A percentile compares a stretch with the other conserved stretches of the same genome.
Conservation (phyloP, 2,329 filamentous ascomycete species). For the Periglandula ipomoeae region DNA sequence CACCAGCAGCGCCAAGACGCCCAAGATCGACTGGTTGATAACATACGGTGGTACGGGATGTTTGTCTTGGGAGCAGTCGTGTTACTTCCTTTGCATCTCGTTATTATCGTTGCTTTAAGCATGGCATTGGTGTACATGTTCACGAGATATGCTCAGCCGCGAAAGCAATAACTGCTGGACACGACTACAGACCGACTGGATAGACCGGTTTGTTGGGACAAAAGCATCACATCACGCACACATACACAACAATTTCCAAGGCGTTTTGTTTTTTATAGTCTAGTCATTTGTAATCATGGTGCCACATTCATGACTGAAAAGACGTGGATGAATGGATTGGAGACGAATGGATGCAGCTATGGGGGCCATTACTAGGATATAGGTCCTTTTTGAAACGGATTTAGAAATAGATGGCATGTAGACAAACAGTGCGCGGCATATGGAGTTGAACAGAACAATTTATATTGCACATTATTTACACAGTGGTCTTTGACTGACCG, state of each 20-base stretch:
- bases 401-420: slow-evolving; percentile 4
- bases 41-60: slow-evolving; percentile 33
- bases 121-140: slow-evolving; percentile 32
- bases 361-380: not conserved
- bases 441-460: not conserved
- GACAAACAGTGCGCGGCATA: slow-evolving; percentile 1
- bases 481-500: too few relatives aligned
- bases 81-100: slow-evolving; percentile 35
- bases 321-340: not conserved
- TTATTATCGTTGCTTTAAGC: slow-evolving; percentile 25
- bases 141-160: slow-evolving; percentile 19
- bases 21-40: slow-evolving; percentile 30
- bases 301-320: not conserved
- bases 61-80: slow-evolving; percentile 34
- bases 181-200: slow-evolving; percentile 7
- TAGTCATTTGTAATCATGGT: not conserved
- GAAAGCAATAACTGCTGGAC: not conserved
- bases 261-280: slow-evolving; percentile 16
- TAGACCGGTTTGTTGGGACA: slow-evolving; percentile 15
- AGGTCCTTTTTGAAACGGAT: not conserved
- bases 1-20: slow-evolving; percentile 23
- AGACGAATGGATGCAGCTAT: not conserved
- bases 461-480: too few relatives aligned
- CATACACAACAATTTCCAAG: slow-evolving; percentile 17
- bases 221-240: not conserved